phyloP scores from a whole-genome alignment of 257 asterid genomes.

The Scutellaria minor region DNA sequence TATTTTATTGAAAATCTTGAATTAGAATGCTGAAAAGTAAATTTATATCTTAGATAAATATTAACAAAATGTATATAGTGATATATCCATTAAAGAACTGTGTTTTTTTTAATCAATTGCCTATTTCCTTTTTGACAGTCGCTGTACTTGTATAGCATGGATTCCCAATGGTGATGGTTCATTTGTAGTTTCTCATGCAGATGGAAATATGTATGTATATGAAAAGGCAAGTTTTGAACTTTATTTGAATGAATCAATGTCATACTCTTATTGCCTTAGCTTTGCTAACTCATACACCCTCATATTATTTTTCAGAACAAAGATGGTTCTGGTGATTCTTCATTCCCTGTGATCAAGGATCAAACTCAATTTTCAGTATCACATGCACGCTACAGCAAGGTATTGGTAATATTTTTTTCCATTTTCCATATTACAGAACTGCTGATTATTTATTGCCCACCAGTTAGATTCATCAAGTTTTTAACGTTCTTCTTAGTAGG shows the following conservation, averaged over 20 bases:
- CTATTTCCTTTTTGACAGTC: conserved; percentile 60
- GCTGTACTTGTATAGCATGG: conserved; percentile 92
- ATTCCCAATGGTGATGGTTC: conserved; percentile 93
- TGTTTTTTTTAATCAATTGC: conserved; percentile 11
- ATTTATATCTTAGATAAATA: neutral
- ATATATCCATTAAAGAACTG: neutral
- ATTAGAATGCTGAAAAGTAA: conserved; percentile 5
- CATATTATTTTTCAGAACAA: conserved; percentile 61
- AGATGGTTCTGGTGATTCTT: conserved; percentile 95
- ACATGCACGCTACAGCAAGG: conserved; percentile 98
- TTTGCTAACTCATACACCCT: conserved; percentile 21
- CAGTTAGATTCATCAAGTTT: conserved; percentile 2
- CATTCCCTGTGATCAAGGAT: conserved; percentile 92
- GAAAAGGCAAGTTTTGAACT: conserved; percentile 82
- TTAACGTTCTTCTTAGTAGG: conserved; percentile 16
- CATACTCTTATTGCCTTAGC: conserved; percentile 24
- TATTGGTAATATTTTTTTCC: conserved; percentile 35
- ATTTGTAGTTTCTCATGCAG: conserved; percentile 88
- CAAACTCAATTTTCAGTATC: conserved; percentile 92
- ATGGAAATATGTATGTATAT: conserved; percentile 85
- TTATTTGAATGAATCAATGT: conserved; percentile 24
- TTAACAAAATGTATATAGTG: neutral
- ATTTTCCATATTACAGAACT: neutral
- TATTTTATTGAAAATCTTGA: neutral
- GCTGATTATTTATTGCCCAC: conserved; percentile 15